Evolutionary conservation across 257 asterid species (phyloP).

Genomic region (Scutellaria minor): DNA sequence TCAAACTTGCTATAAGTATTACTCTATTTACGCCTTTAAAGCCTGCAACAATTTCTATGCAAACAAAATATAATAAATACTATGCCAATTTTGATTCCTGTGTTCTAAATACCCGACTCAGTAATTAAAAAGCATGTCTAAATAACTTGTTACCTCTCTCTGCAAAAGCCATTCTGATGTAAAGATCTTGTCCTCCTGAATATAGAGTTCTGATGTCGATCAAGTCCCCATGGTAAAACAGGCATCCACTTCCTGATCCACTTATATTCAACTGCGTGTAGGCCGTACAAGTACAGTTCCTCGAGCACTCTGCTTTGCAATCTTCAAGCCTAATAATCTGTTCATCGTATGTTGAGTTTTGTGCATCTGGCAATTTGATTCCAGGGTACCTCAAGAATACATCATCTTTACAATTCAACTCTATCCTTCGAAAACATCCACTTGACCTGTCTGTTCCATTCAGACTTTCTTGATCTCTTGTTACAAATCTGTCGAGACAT

Average conservation of each 20-base stretch:
- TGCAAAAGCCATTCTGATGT: constrained; percentile 33
- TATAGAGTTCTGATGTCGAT: not conserved
- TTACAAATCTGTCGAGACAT: too few species aligned
- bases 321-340: constrained; percentile 37
- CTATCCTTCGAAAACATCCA: constrained; percentile 2
- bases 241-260: constrained; percentile 16
- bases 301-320: constrained; percentile 41
- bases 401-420: constrained; percentile 33
- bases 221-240: constrained; percentile 30
- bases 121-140: not conserved
- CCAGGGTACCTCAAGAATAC: constrained; percentile 32
- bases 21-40: not conserved
- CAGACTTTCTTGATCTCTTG: too few species aligned
- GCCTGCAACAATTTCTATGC: not conserved
- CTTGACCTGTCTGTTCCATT: too few species aligned
- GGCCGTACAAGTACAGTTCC: constrained; percentile 48
- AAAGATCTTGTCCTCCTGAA: constrained; percentile 23
- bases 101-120: not conserved
- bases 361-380: constrained; percentile 44
- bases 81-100: not conserved
- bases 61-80: not conserved
- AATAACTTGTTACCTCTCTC: not conserved
- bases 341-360: constrained; percentile 27
- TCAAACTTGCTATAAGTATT: not conserved
- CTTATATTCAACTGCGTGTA: constrained; percentile 29